These are phyloP conservation scores for Cladosporium halotolerans DNA, from an alignment of 2,329 filamentous ascomycete species.

Conservation along the genomic window DNA sequence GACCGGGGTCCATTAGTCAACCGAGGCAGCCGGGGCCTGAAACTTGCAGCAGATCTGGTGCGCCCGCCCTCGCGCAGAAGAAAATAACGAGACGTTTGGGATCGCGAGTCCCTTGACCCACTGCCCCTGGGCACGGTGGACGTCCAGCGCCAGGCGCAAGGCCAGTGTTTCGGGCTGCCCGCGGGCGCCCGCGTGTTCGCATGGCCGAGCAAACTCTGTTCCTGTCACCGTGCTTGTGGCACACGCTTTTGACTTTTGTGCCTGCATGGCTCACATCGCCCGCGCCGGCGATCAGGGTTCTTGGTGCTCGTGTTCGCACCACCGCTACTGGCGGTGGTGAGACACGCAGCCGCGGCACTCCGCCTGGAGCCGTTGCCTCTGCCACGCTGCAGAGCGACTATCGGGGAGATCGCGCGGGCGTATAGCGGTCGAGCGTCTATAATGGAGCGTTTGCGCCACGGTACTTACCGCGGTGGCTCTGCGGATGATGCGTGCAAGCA, in stretches of 20 bases:
- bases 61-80: not conserved
- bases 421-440: slow-evolving; percentile 9
- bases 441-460: slow-evolving; percentile 6
- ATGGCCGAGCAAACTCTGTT: slow-evolving; percentile 9
- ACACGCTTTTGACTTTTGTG: slow-evolving; percentile 1
- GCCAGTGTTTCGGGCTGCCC: slow-evolving; percentile 8
- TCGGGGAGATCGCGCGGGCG: not conserved
- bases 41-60: not conserved
- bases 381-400: slow-evolving; percentile 5
- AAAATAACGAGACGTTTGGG: slow-evolving; percentile 5
- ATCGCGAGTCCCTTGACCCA: not conserved
- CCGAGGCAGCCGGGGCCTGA: slow-evolving; percentile 1
- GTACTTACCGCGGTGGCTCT: slow-evolving; percentile 8
- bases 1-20: slow-evolving; percentile 4
- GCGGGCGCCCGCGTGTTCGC: slow-evolving; percentile 1
- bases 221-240: slow-evolving; percentile 8
- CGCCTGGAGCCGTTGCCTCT: slow-evolving; percentile 2
- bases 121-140: slow-evolving; percentile 5
- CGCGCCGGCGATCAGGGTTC: slow-evolving; percentile 10
- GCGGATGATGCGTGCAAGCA: not conserved
- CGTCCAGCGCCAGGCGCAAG: not conserved
- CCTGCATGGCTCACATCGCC: slow-evolving; percentile 6
- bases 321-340: not conserved
- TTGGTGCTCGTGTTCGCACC: slow-evolving; percentile 7
- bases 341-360: no score